Conservation (phyloP, 2,329 filamentous ascomycete genomes). For the Dactylonectria macrodidyma region DNA sequence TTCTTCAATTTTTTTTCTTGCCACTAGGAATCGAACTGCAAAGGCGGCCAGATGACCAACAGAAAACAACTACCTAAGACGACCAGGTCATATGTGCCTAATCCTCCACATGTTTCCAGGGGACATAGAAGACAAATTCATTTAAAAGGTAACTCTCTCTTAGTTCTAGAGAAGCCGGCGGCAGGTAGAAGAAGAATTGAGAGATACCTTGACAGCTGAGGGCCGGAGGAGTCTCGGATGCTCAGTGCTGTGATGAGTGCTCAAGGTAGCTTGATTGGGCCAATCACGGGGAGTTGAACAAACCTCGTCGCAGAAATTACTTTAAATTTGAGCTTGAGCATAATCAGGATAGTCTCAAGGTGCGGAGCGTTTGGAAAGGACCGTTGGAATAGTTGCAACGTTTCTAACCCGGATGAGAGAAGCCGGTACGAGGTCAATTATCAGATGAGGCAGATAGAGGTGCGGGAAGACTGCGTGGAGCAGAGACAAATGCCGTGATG, state of each 20-base stretch:
- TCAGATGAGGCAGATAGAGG: neutral
- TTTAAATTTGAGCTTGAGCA: slow-evolving; percentile 21
- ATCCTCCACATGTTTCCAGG: no score
- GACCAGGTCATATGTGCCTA: no score
- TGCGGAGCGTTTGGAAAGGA: slow-evolving; percentile 9
- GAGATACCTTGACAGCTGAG: no score
- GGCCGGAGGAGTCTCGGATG: no score
- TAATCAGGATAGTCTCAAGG: neutral
- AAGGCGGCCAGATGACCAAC: no score
- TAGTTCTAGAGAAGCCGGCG: no score
- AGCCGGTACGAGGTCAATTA: neutral
- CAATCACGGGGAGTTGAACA: slow-evolving; percentile 4
- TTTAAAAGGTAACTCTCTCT: no score
- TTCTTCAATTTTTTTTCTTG: no score
- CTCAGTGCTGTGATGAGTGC: slow-evolving; percentile 3
- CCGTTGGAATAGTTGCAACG: slow-evolving; percentile 26
- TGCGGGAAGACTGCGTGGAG: neutral
- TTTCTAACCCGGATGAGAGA: neutral
- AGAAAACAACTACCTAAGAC: no score
- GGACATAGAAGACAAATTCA: no score
- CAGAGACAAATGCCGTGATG: neutral
- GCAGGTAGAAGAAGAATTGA: no score
- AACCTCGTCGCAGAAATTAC: slow-evolving; percentile 16
- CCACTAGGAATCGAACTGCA: no score
- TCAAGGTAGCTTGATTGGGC: slow-evolving; percentile 11